phyloP scores from a whole-genome alignment of 495 filamentous ascomycete species.

The Parathielavia hyrcaniae region DNA sequence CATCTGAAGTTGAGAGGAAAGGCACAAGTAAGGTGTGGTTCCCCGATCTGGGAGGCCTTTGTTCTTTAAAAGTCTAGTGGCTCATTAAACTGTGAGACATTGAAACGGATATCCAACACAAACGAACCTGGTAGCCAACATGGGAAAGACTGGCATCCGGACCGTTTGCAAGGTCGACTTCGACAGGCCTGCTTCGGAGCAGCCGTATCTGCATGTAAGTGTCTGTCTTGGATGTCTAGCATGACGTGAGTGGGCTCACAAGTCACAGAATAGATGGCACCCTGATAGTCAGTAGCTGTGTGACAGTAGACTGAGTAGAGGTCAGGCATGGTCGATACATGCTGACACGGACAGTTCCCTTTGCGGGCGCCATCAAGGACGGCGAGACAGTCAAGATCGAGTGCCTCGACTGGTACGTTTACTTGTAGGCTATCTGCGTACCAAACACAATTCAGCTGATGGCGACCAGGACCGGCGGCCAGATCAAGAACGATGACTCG shows the following conservation, averaged over 20 bases:
- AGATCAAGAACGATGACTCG: slow-evolving; percentile 81
- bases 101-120: neutral
- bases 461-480: slow-evolving; percentile 63
- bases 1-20: neutral
- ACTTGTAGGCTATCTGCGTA: neutral
- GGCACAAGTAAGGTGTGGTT: neutral
- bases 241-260: neutral
- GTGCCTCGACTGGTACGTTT: slow-evolving; percentile 69
- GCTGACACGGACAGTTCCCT: slow-evolving; percentile 59
- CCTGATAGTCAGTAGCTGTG: slow-evolving; percentile 61
- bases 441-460: neutral
- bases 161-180: slow-evolving; percentile 71
- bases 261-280: slow-evolving; percentile 79
- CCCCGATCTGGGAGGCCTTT: neutral
- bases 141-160: slow-evolving; percentile 49
- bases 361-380: slow-evolving; percentile 66
- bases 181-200: slow-evolving; percentile 68
- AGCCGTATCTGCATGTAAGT: slow-evolving; percentile 69
- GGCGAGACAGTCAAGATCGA: slow-evolving; percentile 92
- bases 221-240: slow-evolving; percentile 1
- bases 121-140: slow-evolving; percentile 9
- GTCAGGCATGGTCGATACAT: neutral
- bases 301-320: neutral
- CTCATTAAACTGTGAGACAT: neutral
- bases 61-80: neutral